phyloP scores from a whole-genome alignment of 2,329 filamentous ascomycete genomes.

The Diaporthe citriasiana region DNA sequence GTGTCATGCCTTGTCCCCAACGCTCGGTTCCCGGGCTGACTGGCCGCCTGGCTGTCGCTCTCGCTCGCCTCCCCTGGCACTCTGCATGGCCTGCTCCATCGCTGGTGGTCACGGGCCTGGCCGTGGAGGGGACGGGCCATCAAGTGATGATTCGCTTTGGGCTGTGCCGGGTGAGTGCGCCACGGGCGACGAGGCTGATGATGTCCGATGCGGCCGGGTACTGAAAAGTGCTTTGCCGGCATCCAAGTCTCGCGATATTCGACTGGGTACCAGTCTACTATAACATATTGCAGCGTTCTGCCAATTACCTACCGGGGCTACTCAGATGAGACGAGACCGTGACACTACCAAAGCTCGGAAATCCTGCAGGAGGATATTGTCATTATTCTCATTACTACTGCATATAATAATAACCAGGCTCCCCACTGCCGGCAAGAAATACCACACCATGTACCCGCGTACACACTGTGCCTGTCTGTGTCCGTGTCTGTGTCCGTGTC shows the following conservation, averaged over 20 bases:
- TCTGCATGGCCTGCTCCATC: slow-evolving; percentile 26
- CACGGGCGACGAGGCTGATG: background rate
- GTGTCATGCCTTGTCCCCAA: slow-evolving; percentile 29
- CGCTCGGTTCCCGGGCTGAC: slow-evolving; percentile 1
- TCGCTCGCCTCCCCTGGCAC: slow-evolving; percentile 31
- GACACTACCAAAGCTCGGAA: slow-evolving; percentile 13
- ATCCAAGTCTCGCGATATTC: too few species aligned
- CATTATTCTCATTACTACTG: slow-evolving; percentile 22
- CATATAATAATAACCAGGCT: slow-evolving; percentile 23
- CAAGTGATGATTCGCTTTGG: slow-evolving; percentile 12
- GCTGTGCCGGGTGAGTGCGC: background rate
- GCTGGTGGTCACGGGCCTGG: background rate
- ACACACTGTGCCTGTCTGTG: background rate
- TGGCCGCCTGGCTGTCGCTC: slow-evolving; percentile 8
- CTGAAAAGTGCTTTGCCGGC: too few species aligned
- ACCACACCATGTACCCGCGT: background rate
- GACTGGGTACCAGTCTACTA: slow-evolving; percentile 15
- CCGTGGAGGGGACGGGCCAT: slow-evolving; percentile 23
- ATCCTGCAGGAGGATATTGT: slow-evolving; percentile 30
- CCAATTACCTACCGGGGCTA: background rate
- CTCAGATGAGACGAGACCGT: slow-evolving; percentile 20
- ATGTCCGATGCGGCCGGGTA: slow-evolving; percentile 5
- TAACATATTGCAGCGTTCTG: slow-evolving; percentile 3
- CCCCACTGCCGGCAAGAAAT: slow-evolving; percentile 4
- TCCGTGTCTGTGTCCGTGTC: background rate